Conservation (phyloP, 768 basidiomycete genomes). For the Auriscalpium microsporum region DNA sequence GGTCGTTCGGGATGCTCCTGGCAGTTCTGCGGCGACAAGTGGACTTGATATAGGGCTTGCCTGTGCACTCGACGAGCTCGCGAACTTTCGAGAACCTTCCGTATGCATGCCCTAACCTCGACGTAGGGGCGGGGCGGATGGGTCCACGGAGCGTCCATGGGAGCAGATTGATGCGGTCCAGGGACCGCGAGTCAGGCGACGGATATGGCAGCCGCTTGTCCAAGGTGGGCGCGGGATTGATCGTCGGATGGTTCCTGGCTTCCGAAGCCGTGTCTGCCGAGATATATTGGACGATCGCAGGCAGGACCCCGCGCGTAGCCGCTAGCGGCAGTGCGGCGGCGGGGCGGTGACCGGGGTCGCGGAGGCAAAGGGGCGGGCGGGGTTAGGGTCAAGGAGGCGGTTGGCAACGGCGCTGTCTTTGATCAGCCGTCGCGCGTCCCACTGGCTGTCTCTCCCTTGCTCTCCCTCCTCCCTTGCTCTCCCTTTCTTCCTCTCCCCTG, state of each 20-base stretch:
- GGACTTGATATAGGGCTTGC: background rate
- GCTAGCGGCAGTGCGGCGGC: too few relatives aligned
- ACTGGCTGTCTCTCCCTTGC: background rate
- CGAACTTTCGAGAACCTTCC: background rate
- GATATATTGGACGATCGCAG: too few relatives aligned
- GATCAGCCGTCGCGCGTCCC: background rate
- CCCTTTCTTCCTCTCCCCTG: conserved; percentile 14
- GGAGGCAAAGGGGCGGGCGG: background rate
- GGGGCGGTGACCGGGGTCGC: too few relatives aligned
- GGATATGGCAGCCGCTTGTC: too few relatives aligned
- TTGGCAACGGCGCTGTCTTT: background rate
- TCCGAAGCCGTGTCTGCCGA: too few relatives aligned
- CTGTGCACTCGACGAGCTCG: background rate
- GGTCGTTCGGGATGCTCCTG: background rate
- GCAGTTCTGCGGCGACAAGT: background rate
- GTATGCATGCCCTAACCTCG: background rate
- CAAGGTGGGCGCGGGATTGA: too few relatives aligned
- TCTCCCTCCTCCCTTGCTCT: background rate
- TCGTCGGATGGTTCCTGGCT: too few relatives aligned
- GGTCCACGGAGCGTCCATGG: too few relatives aligned
- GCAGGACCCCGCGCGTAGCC: too few relatives aligned
- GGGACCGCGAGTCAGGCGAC: too few relatives aligned
- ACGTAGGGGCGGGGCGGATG: background rate
- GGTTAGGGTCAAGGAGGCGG: background rate
- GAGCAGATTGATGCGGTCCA: too few relatives aligned